A percentile compares a stretch with the other conserved stretches of the same genome.
These are phyloP conservation scores for Sporothrix euskadiensis DNA, from an alignment of 2,329 filamentous ascomycete genomes.

Conservation along the genomic window DNA sequence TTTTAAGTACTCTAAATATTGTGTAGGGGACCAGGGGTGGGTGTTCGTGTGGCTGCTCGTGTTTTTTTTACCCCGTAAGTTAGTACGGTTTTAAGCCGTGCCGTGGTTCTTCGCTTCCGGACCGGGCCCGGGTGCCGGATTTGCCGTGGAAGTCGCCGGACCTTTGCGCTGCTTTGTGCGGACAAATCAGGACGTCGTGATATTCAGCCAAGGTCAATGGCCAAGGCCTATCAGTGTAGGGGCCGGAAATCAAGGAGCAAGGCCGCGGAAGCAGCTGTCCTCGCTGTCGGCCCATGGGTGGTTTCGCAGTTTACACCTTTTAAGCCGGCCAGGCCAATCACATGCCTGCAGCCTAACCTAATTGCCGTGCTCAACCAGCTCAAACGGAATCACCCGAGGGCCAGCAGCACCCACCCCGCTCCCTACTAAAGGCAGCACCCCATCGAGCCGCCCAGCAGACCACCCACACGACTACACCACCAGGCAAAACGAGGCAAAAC, in stretches of 20 bases:
- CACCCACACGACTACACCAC: neutral
- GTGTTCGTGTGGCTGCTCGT: neutral
- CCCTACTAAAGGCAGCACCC: neutral
- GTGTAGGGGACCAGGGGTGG: neutral
- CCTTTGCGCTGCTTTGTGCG: too few relatives aligned
- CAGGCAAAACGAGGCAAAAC: neutral
- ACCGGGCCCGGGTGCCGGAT: too few relatives aligned
- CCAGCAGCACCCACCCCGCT: neutral
- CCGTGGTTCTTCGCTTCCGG: too few relatives aligned
- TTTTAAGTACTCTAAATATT: neutral
- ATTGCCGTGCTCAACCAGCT: conserved; percentile 5
- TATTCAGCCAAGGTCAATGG: too few relatives aligned
- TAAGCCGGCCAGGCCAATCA: conserved; percentile 24
- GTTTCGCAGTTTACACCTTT: neutral
- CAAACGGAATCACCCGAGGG: conserved; percentile 25
- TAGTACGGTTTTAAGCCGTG: too few relatives aligned
- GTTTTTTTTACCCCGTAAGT: too few relatives aligned
- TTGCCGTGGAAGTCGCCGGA: too few relatives aligned
- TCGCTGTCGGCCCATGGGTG: neutral
- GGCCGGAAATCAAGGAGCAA: too few relatives aligned
- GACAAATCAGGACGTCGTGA: neutral
- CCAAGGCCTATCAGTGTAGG: too few relatives aligned
- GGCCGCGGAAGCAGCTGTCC: too few relatives aligned
- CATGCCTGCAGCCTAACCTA: conserved; percentile 8
- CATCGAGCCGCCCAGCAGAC: neutral